These are phyloP conservation scores for Barnettozyma salicaria DNA, from an alignment of 805 yeast genomes.

Conservation along the genomic window DNA sequence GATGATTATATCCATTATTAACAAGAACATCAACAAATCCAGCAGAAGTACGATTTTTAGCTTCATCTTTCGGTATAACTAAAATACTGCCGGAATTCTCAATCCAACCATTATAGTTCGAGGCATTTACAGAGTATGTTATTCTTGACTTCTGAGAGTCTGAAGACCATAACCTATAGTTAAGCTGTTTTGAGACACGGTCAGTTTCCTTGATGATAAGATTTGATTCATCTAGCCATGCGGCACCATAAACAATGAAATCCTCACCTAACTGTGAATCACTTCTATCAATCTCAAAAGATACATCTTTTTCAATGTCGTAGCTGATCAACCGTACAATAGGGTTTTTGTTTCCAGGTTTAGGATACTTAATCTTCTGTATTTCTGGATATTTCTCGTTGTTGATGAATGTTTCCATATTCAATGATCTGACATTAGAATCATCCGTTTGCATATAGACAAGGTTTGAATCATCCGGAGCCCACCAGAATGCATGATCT, in stretches of 20 bases:
- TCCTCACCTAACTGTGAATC: slow-evolving; percentile 36
- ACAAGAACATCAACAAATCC: slow-evolving; percentile 65
- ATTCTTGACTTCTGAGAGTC: slow-evolving; percentile 28
- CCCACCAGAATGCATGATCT: slow-evolving; percentile 69
- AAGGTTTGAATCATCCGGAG: slow-evolving; percentile 52
- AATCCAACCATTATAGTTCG: slow-evolving; percentile 50
- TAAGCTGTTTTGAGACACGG: slow-evolving; percentile 51
- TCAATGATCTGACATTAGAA: slow-evolving; percentile 46
- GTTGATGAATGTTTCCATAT: slow-evolving; percentile 46
- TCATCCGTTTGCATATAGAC: slow-evolving; percentile 56
- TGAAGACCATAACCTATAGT: slow-evolving; percentile 41
- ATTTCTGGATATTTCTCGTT: slow-evolving; percentile 40
- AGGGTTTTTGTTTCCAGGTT: slow-evolving; percentile 66
- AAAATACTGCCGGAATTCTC: slow-evolving; percentile 41
- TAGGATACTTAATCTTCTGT: slow-evolving; percentile 56
- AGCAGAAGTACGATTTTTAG: slow-evolving; percentile 25
- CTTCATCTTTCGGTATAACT: slow-evolving; percentile 33
- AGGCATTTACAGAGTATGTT: slow-evolving; percentile 40
- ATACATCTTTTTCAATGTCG: slow-evolving; percentile 27
- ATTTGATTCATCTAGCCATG: slow-evolving; percentile 47
- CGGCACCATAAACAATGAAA: slow-evolving; percentile 52
- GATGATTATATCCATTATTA: slow-evolving; percentile 50
- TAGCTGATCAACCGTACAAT: slow-evolving; percentile 40
- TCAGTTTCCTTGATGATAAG: slow-evolving; percentile 58
- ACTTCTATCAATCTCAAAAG: slow-evolving; percentile 13